Conservation (phyloP, 768 basidiomycete genomes). For the Kwoniella europaea region DNA sequence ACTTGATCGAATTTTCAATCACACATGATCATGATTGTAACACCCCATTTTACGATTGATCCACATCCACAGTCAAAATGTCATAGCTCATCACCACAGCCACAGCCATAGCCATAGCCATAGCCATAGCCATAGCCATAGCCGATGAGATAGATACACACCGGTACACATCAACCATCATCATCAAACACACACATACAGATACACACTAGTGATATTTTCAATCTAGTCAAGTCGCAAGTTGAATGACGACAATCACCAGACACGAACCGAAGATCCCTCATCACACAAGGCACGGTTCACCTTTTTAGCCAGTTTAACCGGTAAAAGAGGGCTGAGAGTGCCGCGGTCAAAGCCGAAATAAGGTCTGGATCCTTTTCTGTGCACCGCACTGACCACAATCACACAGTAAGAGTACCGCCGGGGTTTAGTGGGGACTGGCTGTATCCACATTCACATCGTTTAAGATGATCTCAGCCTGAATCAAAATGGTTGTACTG, state of each 20-base stretch:
- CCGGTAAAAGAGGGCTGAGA: neutral
- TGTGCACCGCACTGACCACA: neutral
- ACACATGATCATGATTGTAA: neutral
- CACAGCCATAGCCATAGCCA: too few relatives aligned
- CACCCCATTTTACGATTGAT: slow-evolving; percentile 2
- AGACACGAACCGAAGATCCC: neutral
- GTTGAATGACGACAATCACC: neutral
- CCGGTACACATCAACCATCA: neutral
- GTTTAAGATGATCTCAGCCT: neutral
- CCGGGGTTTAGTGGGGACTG: neutral
- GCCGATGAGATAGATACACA: slow-evolving; percentile 1
- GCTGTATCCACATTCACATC: neutral
- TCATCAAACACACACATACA: too few relatives aligned
- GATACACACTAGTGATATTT: neutral
- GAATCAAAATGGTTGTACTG: neutral
- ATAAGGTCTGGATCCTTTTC: neutral
- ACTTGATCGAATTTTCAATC: neutral
- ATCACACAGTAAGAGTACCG: neutral
- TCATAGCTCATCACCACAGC: too few relatives aligned
- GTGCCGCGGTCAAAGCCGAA: slow-evolving; percentile 5
- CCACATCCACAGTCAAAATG: neutral
- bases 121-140: neutral
- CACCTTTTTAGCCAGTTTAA: neutral
- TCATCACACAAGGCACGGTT: neutral
- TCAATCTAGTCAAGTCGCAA: neutral